Evolutionary conservation across 1,139 yeast genomes (phyloP).

Genomic region (Lodderomyces elongisporus): DNA sequence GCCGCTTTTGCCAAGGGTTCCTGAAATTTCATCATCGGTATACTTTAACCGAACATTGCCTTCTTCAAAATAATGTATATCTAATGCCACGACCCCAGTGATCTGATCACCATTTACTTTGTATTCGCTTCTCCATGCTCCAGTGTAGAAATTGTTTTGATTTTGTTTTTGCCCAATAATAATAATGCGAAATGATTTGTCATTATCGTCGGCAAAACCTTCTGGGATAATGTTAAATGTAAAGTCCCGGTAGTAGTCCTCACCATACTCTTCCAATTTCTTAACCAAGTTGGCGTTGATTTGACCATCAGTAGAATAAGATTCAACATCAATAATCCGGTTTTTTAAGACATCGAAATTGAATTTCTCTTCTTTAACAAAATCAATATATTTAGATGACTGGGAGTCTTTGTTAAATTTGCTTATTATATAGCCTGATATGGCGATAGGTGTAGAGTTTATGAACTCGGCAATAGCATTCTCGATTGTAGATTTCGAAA

Average conservation of each 20-base stretch:
- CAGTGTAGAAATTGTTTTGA: conserved; percentile 80
- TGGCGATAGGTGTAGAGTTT: conserved; percentile 11
- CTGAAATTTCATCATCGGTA: conserved; percentile 16
- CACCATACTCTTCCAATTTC: conserved; percentile 36
- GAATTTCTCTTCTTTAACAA: conserved; percentile 44
- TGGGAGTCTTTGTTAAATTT: conserved; percentile 27
- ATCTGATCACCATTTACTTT: conserved; percentile 34
- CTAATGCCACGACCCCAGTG: conserved; percentile 56
- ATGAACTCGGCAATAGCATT: conserved; percentile 28
- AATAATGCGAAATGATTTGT: conserved; percentile 32
- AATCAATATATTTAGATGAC: conserved; percentile 38
- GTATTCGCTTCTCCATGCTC: conserved; percentile 80
- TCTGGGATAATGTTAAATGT: conserved; percentile 41
- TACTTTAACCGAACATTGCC: conserved; percentile 85
- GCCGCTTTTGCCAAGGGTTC: conserved; percentile 7
- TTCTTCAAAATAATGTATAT: conserved; percentile 91
- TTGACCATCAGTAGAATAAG: conserved; percentile 19
- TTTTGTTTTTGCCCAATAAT: conserved; percentile 72
- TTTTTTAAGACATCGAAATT: conserved; percentile 53
- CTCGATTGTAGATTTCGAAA: conserved; percentile 19
- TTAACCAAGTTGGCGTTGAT: conserved; percentile 28
- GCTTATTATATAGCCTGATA: conserved; percentile 33
- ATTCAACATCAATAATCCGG: conserved; percentile 49
- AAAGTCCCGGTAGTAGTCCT: conserved; percentile 46
- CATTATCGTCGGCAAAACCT: conserved; percentile 11